Percentiles rank a stretch among this genome's conserved stretches.
Evolutionary conservation across 2,329 filamentous ascomycete genomes (phyloP).

Genomic region (Colletotrichum viniferum): DNA sequence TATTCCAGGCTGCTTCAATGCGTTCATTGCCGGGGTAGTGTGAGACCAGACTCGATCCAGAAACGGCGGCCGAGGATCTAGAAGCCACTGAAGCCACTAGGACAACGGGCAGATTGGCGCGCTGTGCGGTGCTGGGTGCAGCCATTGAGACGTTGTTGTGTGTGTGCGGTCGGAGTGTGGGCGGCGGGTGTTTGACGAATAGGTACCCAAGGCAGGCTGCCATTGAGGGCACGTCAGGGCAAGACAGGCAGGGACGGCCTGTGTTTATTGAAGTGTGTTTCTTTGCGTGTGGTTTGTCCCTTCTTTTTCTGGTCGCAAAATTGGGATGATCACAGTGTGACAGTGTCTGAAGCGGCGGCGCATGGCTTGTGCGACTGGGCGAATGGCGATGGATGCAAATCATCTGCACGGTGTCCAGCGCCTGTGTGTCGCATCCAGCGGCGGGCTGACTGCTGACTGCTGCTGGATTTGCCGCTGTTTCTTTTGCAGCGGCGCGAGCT

Average conservation of each 20-base stretch:
- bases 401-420: neutral
- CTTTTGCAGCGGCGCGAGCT: neutral
- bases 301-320: neutral
- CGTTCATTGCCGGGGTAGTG: constrained; percentile 1
- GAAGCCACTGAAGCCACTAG: constrained; percentile 21
- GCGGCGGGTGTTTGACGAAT: neutral
- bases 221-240: neutral
- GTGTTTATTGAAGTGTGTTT: neutral
- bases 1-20: neutral
- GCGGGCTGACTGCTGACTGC: neutral
- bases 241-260: neutral
- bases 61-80: constrained; percentile 18
- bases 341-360: constrained; percentile 1
- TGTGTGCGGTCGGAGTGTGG: neutral
- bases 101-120: constrained; percentile 12
- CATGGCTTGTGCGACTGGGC: neutral
- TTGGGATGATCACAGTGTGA: constrained; percentile 1
- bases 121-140: neutral
- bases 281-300: neutral
- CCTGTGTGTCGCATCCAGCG: neutral
- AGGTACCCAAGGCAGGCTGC: neutral
- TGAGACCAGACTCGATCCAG: constrained; percentile 15
- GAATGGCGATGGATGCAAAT: neutral
- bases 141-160: neutral
- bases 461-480: neutral